phyloP scores from a whole-genome alignment of 1,139 yeast species.

The Candida pseudoviswanathii region DNA sequence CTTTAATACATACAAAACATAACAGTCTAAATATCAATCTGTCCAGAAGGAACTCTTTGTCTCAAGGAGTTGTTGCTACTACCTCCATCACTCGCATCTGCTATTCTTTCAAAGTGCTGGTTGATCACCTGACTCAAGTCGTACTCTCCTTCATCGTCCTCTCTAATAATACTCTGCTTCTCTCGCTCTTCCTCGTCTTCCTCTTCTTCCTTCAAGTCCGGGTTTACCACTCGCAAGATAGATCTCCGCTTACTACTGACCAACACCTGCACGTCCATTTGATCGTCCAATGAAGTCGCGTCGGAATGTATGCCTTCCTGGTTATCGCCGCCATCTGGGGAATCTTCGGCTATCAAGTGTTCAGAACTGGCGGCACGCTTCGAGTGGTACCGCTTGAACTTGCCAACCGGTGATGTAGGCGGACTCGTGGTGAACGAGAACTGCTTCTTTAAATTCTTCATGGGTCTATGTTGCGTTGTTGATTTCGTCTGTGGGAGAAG shows the following conservation, averaged over 20 bases:
- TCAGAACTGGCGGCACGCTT: slow-evolving; percentile 14
- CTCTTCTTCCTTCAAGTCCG: slow-evolving; percentile 39
- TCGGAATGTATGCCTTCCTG: slow-evolving; percentile 16
- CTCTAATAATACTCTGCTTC: neutral
- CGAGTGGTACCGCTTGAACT: slow-evolving; percentile 15
- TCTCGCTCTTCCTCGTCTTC: neutral
- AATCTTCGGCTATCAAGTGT: slow-evolving; percentile 11
- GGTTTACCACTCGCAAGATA: slow-evolving; percentile 64
- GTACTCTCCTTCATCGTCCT: slow-evolving; percentile 3
- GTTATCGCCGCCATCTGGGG: slow-evolving; percentile 12
- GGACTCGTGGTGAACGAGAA: slow-evolving; percentile 23
- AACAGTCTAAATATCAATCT: neutral
- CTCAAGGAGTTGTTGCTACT: slow-evolving; percentile 17
- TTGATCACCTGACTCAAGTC: slow-evolving; percentile 7
- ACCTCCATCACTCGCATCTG: slow-evolving; percentile 4
- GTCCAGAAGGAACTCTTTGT: slow-evolving; percentile 36
- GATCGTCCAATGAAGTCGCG: slow-evolving; percentile 37
- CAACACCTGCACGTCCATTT: slow-evolving; percentile 70
- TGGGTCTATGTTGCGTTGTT: slow-evolving; percentile 12
- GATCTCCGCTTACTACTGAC: slow-evolving; percentile 73
- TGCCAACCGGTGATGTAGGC: slow-evolving; percentile 15
- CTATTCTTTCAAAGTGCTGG: slow-evolving; percentile 12
- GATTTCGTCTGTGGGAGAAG: neutral
- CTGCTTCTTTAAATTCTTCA: slow-evolving; percentile 19
- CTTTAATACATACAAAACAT: neutral